Conservation (phyloP, 2,329 filamentous ascomycete species). For the Colletotrichum paranaense region DNA sequence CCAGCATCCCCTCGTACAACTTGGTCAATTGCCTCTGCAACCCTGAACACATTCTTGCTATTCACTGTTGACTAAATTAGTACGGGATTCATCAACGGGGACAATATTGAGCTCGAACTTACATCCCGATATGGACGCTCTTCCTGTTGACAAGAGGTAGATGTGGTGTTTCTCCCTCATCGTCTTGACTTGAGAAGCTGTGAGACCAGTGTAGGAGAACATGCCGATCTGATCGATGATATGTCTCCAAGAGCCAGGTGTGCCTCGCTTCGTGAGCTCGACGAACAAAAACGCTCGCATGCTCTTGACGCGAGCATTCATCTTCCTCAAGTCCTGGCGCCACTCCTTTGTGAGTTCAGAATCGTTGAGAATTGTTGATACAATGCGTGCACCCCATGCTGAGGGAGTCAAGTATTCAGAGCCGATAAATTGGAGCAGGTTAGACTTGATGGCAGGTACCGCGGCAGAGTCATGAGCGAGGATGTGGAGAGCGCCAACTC, state of each 20-base stretch:
- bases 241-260: conserved; percentile 32
- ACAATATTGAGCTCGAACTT: not conserved
- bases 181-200: not conserved
- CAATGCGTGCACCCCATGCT: conserved; percentile 42
- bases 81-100: not conserved
- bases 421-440: not conserved
- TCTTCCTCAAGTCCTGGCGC: conserved; percentile 46
- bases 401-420: conserved; percentile 39
- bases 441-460: not conserved
- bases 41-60: not conserved
- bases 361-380: conserved; percentile 37
- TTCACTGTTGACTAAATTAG: not conserved
- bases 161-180: not conserved
- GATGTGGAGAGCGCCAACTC: conserved; percentile 38
- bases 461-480: not conserved
- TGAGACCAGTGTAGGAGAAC: conserved; percentile 58
- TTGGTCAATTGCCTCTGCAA: not conserved
- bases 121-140: not conserved
- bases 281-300: conserved; percentile 48
- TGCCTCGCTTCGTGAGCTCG: conserved; percentile 41
- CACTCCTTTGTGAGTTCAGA: conserved; percentile 37
- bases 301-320: conserved; percentile 46
- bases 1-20: not conserved
- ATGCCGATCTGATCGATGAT: conserved; percentile 43
- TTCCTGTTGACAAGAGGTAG: not conserved